Percentiles rank a stretch among this genome's conserved stretches.
These are phyloP conservation scores for Botrytis paeoniae DNA, from an alignment of 2,329 filamentous ascomycete species.

Conservation along the genomic window DNA sequence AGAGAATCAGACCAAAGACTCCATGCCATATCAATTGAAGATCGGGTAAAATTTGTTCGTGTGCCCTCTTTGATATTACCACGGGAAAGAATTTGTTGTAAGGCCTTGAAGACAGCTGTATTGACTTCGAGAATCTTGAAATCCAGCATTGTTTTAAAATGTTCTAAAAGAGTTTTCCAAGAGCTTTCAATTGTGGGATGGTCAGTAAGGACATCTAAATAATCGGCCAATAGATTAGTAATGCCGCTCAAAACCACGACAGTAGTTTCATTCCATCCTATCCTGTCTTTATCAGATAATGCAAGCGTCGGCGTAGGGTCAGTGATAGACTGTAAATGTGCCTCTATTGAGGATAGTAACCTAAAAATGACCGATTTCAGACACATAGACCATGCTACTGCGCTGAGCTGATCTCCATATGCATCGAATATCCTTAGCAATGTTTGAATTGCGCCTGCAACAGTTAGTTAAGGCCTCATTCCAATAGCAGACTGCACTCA, in stretches of 20 bases:
- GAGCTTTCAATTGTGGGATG: conserved; percentile 66
- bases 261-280: conserved; percentile 71
- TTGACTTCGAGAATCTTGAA: conserved; percentile 67
- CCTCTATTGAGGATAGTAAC: conserved; percentile 68
- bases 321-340: conserved; percentile 46
- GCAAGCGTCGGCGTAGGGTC: conserved; percentile 38
- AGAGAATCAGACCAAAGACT: conserved; percentile 65
- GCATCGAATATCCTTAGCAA: conserved; percentile 88
- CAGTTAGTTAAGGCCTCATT: conserved; percentile 33
- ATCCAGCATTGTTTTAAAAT: conserved; percentile 63
- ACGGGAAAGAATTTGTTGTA: conserved; percentile 58
- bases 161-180: conserved; percentile 71
- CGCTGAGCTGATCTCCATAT: conserved; percentile 75
- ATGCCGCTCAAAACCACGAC: conserved; percentile 72
- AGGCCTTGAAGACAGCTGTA: conserved; percentile 66
- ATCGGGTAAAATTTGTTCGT: conserved; percentile 32
- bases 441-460: conserved; percentile 74
- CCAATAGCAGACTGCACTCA: conserved; percentile 32
- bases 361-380: conserved; percentile 77
- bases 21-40: conserved; percentile 63
- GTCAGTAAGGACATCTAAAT: conserved; percentile 68
- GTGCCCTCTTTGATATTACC: conserved; percentile 45
- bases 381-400: conserved; percentile 80
- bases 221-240: conserved; percentile 69
- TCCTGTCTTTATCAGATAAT: conserved; percentile 43